Conservation (phyloP, 768 basidiomycete genomes). For the Lentinula edodes region DNA sequence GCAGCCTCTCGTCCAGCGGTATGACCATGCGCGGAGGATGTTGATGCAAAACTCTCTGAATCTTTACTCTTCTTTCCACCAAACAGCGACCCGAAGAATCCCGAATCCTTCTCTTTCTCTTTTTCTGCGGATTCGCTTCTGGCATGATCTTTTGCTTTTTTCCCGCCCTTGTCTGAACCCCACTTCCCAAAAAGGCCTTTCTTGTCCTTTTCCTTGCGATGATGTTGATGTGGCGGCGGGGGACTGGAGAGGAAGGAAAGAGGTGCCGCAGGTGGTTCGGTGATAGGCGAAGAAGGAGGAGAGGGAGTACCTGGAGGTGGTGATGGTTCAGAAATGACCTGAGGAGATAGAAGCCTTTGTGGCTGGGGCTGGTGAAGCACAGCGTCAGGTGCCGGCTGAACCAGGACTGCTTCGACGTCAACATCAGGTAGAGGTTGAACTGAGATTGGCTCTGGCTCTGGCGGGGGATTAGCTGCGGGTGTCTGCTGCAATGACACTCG, state of each 20-base stretch:
- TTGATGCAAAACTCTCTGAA: conserved; percentile 28
- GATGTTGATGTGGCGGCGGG: conserved; percentile 22
- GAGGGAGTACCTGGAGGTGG: conserved; percentile 56
- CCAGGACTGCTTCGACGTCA: neutral
- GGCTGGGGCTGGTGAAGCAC: conserved; percentile 66
- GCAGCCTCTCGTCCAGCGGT: conserved; percentile 81
- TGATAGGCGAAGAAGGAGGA: conserved; percentile 30
- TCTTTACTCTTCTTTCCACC: conserved; percentile 87
- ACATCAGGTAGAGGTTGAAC: neutral
- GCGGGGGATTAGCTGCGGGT: conserved; percentile 19
- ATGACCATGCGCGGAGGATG: conserved; percentile 22
- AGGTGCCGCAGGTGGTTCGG: conserved; percentile 18
- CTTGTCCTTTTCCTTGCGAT: conserved; percentile 69
- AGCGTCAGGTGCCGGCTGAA: conserved; percentile 10
- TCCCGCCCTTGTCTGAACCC: conserved; percentile 59
- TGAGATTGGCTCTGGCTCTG: neutral
- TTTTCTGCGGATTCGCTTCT: conserved; percentile 12
- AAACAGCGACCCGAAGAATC: conserved; percentile 92
- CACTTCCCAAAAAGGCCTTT: conserved; percentile 64
- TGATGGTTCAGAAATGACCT: conserved; percentile 27
- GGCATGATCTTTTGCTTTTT: conserved; percentile 36
- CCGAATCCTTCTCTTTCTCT: conserved; percentile 61
- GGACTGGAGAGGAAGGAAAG: conserved; percentile 14
- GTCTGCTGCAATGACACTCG: conserved; percentile 20
- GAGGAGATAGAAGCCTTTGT: conserved; percentile 43